phyloP scores from a whole-genome alignment of 495 filamentous ascomycete species.

The Daldinia childiae region DNA sequence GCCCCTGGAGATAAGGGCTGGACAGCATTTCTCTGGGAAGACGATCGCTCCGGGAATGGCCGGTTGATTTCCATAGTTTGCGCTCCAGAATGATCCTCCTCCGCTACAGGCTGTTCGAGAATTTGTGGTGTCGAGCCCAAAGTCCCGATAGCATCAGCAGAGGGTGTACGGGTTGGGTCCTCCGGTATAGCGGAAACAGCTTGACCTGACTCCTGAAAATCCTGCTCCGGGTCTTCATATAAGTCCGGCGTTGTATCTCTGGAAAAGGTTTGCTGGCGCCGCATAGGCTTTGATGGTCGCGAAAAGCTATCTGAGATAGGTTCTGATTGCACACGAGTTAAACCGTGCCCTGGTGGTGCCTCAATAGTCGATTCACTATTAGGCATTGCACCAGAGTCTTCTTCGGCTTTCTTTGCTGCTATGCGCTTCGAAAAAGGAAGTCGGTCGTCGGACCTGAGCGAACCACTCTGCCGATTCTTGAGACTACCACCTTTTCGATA shows the following conservation, averaged over 20 bases:
- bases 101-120: slow-evolving; percentile 70
- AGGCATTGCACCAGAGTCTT: slow-evolving; percentile 67
- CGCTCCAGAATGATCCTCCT: slow-evolving; percentile 51
- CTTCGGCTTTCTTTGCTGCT: slow-evolving; percentile 61
- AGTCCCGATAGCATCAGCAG: slow-evolving; percentile 38
- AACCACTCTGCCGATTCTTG: slow-evolving; percentile 74
- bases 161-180: slow-evolving; percentile 32
- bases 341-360: slow-evolving; percentile 61
- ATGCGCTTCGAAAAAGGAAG: slow-evolving; percentile 77
- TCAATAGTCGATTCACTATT: slow-evolving; percentile 58
- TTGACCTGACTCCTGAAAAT: slow-evolving; percentile 30
- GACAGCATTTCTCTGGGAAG: slow-evolving; percentile 56
- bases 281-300: slow-evolving; percentile 56
- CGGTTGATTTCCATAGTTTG: slow-evolving; percentile 40
- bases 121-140: slow-evolving; percentile 68
- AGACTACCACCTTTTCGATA: slow-evolving; percentile 87
- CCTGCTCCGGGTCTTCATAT: slow-evolving; percentile 24
- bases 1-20: slow-evolving; percentile 29
- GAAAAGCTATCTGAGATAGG: slow-evolving; percentile 70
- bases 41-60: slow-evolving; percentile 61
- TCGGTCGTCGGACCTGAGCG: slow-evolving; percentile 54
- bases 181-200: slow-evolving; percentile 24
- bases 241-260: slow-evolving; percentile 41
- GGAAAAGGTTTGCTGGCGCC: slow-evolving; percentile 56
- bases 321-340: slow-evolving; percentile 79